Conservation (phyloP, 768 basidiomycete genomes). For the Neoboletus brunneissimus region DNA sequence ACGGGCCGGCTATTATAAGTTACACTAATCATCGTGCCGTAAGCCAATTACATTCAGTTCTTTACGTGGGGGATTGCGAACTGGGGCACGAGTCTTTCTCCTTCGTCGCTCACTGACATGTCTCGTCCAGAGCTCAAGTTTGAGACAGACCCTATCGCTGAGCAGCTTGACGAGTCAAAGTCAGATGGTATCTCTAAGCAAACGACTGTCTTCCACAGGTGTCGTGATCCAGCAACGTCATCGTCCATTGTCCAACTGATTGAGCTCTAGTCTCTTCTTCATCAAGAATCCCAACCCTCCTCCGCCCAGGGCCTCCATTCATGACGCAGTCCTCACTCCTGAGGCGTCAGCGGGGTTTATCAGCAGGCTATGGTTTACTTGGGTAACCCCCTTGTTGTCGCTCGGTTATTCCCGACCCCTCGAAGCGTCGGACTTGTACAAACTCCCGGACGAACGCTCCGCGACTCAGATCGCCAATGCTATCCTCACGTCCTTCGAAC, state of each 20-base stretch:
- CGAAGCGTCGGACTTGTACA: slow-evolving; percentile 78
- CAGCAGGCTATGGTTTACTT: slow-evolving; percentile 62
- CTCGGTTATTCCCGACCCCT: slow-evolving; percentile 81
- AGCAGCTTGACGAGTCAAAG: background rate
- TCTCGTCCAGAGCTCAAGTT: background rate
- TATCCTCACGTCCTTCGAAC: slow-evolving; percentile 64
- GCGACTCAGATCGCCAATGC: slow-evolving; percentile 58
- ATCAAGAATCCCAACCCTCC: slow-evolving; percentile 27
- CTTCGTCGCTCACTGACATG: background rate
- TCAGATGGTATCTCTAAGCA: background rate
- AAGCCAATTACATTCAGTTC: background rate
- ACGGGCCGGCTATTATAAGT: background rate
- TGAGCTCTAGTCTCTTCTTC: slow-evolving; percentile 7
- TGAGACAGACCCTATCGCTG: background rate
- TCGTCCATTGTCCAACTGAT: background rate
- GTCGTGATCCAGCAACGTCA: background rate
- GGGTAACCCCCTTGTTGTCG: slow-evolving; percentile 70
- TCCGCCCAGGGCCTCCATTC: slow-evolving; percentile 49
- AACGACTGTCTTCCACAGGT: slow-evolving; percentile 3
- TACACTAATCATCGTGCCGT: background rate
- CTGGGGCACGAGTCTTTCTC: too few species aligned
- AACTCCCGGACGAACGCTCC: slow-evolving; percentile 60
- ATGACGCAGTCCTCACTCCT: slow-evolving; percentile 61
- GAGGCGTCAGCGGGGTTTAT: slow-evolving; percentile 63
- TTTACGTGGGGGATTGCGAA: background rate